phyloP scores from a whole-genome alignment of 768 basidiomycete species.

The Mycena olivaceomarginata region DNA sequence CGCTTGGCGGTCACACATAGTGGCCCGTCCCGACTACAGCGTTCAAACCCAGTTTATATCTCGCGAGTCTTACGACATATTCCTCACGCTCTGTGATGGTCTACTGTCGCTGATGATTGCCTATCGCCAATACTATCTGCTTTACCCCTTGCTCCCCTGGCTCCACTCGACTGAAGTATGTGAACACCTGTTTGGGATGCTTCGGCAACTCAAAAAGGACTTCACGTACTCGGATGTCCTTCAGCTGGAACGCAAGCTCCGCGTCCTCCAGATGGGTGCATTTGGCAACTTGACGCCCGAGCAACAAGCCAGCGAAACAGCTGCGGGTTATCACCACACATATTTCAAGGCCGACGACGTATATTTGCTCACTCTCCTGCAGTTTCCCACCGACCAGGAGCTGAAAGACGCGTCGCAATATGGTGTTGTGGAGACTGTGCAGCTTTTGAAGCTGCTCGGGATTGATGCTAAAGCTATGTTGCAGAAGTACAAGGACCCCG shows the following conservation, averaged over 20 bases:
- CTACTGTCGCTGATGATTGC: slow-evolving; percentile 46
- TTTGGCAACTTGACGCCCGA: slow-evolving; percentile 30
- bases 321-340: slow-evolving; percentile 48
- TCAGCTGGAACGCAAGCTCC: slow-evolving; percentile 45
- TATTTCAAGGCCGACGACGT: slow-evolving; percentile 45
- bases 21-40: slow-evolving; percentile 43
- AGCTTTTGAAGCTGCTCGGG: slow-evolving; percentile 4
- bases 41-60: slow-evolving; percentile 48
- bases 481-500: not conserved
- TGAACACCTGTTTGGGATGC: slow-evolving; percentile 55
- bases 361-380: slow-evolving; percentile 33
- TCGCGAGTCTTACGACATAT: slow-evolving; percentile 47
- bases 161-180: slow-evolving; percentile 54
- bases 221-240: slow-evolving; percentile 48
- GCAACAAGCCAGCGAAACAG: slow-evolving; percentile 39
- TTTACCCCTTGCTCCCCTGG: slow-evolving; percentile 53
- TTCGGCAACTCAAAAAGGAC: slow-evolving; percentile 46
- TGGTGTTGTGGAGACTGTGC: not conserved
- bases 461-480: slow-evolving; percentile 4
- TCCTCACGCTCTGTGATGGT: slow-evolving; percentile 45
- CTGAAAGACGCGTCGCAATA: slow-evolving; percentile 11
- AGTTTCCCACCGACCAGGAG: slow-evolving; percentile 44
- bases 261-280: slow-evolving; percentile 35
- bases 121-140: slow-evolving; percentile 39
- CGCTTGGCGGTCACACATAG: slow-evolving; percentile 48